Base-by-base conservation (phyloP, 2,329 filamentous ascomycete species). In the Ophiostoma perfectum region DNA sequence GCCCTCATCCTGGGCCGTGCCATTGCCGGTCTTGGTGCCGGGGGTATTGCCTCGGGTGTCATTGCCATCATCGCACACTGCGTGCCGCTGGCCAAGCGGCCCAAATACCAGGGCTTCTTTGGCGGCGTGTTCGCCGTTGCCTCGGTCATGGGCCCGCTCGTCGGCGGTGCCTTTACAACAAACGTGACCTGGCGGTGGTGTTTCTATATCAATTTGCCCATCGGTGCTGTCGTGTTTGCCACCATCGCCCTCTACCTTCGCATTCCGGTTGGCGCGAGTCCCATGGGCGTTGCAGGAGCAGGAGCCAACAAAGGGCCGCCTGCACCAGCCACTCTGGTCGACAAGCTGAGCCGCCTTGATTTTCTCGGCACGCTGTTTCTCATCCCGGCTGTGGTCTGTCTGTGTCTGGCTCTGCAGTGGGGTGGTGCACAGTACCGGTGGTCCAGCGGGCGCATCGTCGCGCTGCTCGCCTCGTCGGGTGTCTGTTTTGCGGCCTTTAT, bases 341-440 rank as follows among this genome's bases (percentile, higher is more conserved):
- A 79, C 70, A 80, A 80, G 71, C 41, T 80, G 11, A 65, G 76
- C 18, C 78, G 81, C 67, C 64, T 74, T 64, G 74, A 75, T 64
- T 62, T 68, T 3, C 18, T 70, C 44, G 74, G 72, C 66, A 71
- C 68, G 5, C 3, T 71, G 3, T 60, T 73, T 14, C 69, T 75
- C 42, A 66, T 73, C 42, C 71, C 72, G 9, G 68, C 77, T 12
- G 77, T 80, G 14, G 73, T 81, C 62, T 81, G 79, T 68, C 77
- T 82, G 8, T 72, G 81, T 1, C 74, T 83, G 27, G 81, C 80
- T 4, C 74, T 83, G 8, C 79, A 82, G 69, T 82, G 79, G 79
- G 78, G 78, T 66, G 78, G 77, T 36, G 74, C 71, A 11, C 75
- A 72, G 52, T 76, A 78, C 66, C 39, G 72, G 1, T 80, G 78